Evolutionary conservation across 1,139 yeast genomes (phyloP).

Genomic region (Candida sanyaensis): DNA sequence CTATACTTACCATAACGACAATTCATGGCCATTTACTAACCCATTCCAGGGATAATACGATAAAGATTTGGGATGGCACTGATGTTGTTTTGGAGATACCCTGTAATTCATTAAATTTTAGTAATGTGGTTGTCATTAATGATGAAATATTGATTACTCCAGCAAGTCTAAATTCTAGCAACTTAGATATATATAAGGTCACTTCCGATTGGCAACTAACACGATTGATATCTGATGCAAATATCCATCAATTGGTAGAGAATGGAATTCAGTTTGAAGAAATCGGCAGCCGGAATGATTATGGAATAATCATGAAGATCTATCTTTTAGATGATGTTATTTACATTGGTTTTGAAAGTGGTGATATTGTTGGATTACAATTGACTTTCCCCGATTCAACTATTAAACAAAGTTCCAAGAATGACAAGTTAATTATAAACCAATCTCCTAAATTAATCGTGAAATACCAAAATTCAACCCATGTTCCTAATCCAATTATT

Average conservation of each 20-base stretch:
- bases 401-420: neutral
- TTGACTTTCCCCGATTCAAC: conserved; percentile 16
- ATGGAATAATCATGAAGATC: conserved; percentile 59
- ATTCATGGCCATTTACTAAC: conserved; percentile 39
- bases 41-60: conserved; percentile 56
- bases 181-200: conserved; percentile 52
- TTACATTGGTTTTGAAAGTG: conserved; percentile 60
- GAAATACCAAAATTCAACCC: conserved; percentile 27
- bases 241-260: conserved; percentile 20
- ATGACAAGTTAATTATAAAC: conserved; percentile 22
- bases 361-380: conserved; percentile 42
- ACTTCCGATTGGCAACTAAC: conserved; percentile 18
- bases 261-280: conserved; percentile 15
- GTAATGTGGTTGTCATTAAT: conserved; percentile 43
- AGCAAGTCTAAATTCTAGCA: conserved; percentile 52
- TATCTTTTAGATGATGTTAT: conserved; percentile 33
- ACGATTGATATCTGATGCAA: conserved; percentile 30
- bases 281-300: conserved; percentile 28
- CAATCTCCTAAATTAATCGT: conserved; percentile 22
- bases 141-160: conserved; percentile 46
- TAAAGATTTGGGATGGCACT: conserved; percentile 47
- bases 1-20: conserved; percentile 44
- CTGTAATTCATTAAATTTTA: conserved; percentile 57
- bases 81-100: conserved; percentile 29
- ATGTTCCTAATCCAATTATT: conserved; percentile 55